Conservation (phyloP, 768 basidiomycete genomes). For the Gloeophyllum trabeum region DNA sequence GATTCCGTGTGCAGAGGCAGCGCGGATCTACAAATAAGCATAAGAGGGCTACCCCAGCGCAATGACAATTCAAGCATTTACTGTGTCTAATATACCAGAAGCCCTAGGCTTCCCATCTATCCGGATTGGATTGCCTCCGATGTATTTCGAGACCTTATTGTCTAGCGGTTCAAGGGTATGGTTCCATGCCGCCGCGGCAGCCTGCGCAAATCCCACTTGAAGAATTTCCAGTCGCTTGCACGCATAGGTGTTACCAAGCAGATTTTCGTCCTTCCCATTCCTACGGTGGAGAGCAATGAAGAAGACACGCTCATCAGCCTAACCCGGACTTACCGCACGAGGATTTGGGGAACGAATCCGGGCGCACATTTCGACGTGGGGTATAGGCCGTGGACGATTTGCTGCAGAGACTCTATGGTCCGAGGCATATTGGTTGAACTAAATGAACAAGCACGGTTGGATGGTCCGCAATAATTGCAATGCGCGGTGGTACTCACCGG, state of each 20-base stretch:
- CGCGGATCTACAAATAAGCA: conserved; percentile 34
- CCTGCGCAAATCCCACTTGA: conserved; percentile 52
- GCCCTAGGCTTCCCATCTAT: conserved; percentile 69
- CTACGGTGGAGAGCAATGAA: conserved; percentile 19
- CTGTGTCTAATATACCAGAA: conserved; percentile 68
- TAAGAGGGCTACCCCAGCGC: background rate
- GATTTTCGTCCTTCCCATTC: conserved; percentile 60
- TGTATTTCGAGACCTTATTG: conserved; percentile 52
- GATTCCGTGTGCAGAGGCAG: conserved; percentile 62
- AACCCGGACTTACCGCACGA: conserved; percentile 34
- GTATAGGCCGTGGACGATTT: conserved; percentile 67
- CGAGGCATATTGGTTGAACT: conserved; percentile 71
- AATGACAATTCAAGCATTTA: too few species aligned
- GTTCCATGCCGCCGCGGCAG: conserved; percentile 56
- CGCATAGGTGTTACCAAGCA: conserved; percentile 55
- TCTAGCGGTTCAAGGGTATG: conserved; percentile 51
- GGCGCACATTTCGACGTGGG: conserved; percentile 36
- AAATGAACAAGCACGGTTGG: too few species aligned
- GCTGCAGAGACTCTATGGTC: conserved; percentile 65
- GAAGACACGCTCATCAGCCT: background rate
- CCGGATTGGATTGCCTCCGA: conserved; percentile 57
- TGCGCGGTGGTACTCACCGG: too few species aligned
- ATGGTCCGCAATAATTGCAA: too few species aligned
- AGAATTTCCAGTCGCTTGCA: conserved; percentile 60
- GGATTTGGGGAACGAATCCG: conserved; percentile 34